These are phyloP conservation scores for Trichosanthes truncata DNA, from an alignment of 306 rosid genomes.

Conservation along the genomic window DNA sequence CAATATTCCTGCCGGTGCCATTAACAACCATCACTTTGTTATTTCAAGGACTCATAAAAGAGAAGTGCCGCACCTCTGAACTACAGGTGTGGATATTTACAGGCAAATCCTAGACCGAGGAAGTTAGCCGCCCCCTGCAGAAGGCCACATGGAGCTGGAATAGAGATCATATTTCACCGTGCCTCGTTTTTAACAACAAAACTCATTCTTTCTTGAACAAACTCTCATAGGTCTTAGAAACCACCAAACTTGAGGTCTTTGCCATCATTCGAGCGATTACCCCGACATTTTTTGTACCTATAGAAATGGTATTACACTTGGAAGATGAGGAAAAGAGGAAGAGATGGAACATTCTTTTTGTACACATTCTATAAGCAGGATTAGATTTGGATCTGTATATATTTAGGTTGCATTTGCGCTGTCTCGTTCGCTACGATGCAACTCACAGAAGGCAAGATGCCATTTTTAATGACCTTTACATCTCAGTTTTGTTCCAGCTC, in stretches of 20 bases:
- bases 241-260: background rate
- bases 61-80: constrained; percentile 33
- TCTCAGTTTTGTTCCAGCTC: background rate
- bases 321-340: constrained; percentile 8
- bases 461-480: background rate
- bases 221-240: background rate
- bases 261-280: background rate
- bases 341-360: background rate
- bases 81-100: constrained; percentile 13
- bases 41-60: constrained; percentile 13
- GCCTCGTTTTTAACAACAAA: background rate
- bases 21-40: constrained; percentile 16
- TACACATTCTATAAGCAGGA: background rate
- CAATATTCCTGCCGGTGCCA: constrained; percentile 19
- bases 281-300: background rate
- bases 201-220: background rate
- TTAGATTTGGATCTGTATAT: constrained; percentile 8
- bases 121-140: background rate
- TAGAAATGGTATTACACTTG: background rate
- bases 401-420: background rate
- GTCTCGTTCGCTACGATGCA: background rate
- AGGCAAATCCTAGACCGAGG: background rate
- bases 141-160: background rate
- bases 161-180: background rate
- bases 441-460: background rate